A percentile compares a stretch with the other conserved stretches of the same genome.
Evolutionary conservation across 768 basidiomycete species (phyloP).

Genomic region (Leucocoprinus sp.): DNA sequence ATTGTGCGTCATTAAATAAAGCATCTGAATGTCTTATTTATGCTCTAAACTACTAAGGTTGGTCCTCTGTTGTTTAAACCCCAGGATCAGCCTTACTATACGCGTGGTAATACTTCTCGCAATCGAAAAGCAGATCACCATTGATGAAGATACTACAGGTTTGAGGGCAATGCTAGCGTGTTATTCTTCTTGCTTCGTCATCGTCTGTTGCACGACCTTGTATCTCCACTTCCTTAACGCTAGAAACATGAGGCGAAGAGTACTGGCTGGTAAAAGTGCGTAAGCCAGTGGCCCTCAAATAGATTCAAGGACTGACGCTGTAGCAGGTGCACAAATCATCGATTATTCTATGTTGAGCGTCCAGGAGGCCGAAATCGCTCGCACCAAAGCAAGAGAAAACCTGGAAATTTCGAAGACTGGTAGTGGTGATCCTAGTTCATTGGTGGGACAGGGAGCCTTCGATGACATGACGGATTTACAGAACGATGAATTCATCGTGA

Average conservation of each 20-base stretch:
- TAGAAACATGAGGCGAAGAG: slow-evolving; percentile 15
- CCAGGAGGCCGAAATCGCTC: slow-evolving; percentile 2
- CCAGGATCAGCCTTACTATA: slow-evolving; percentile 16
- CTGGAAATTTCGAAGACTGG: slow-evolving; percentile 3
- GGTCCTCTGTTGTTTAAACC: slow-evolving; percentile 20
- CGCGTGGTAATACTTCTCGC: slow-evolving; percentile 10
- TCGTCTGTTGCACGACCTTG: slow-evolving; percentile 14
- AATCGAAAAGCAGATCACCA: background rate
- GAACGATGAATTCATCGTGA: slow-evolving; percentile 21
- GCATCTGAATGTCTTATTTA: background rate
- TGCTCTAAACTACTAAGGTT: slow-evolving; percentile 9
- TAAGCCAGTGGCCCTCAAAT: background rate
- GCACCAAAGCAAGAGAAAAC: background rate
- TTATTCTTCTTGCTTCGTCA: slow-evolving; percentile 14
- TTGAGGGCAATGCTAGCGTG: slow-evolving; percentile 13
- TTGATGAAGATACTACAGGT: background rate
- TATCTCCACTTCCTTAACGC: slow-evolving; percentile 16
- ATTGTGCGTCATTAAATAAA: slow-evolving; percentile 14
- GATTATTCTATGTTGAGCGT: slow-evolving; percentile 15
- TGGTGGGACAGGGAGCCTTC: no score
- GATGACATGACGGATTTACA: slow-evolving; percentile 20
- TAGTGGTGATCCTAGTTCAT: no score
- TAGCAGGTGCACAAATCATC: slow-evolving; percentile 12
- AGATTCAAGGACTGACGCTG: background rate
- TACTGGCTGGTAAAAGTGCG: slow-evolving; percentile 17